Conservation (phyloP, 2,329 filamentous ascomycete genomes). For the Exophiala viscosa region DNA sequence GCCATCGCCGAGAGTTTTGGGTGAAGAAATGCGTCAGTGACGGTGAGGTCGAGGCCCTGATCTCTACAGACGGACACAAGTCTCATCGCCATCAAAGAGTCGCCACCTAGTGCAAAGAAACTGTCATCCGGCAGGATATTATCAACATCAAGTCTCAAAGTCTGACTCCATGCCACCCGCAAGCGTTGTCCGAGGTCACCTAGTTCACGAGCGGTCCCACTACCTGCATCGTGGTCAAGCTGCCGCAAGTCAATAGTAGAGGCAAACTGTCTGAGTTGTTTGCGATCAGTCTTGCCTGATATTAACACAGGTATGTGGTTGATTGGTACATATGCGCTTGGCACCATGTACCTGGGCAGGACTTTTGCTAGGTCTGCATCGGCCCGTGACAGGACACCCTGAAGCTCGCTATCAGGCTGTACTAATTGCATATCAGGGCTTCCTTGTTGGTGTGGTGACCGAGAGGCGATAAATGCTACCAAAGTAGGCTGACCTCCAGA, state of each 20-base stretch:
- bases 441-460: slow-evolving; percentile 1
- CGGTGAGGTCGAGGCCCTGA: slow-evolving; percentile 25
- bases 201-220: neutral
- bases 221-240: slow-evolving; percentile 27
- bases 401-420: slow-evolving; percentile 2
- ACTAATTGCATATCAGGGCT: slow-evolving; percentile 2
- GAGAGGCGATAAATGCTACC: slow-evolving; percentile 41
- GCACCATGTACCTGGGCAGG: slow-evolving; percentile 36
- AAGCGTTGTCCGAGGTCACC: slow-evolving; percentile 8
- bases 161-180: slow-evolving; percentile 33
- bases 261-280: slow-evolving; percentile 27
- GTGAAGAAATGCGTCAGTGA: slow-evolving; percentile 33
- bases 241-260: slow-evolving; percentile 33
- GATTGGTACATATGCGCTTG: slow-evolving; percentile 35
- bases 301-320: slow-evolving; percentile 33
- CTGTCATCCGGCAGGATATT: slow-evolving; percentile 37
- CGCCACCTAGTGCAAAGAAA: slow-evolving; percentile 35
- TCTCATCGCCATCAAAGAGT: slow-evolving; percentile 33
- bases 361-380: slow-evolving; percentile 27
- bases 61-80: slow-evolving; percentile 28
- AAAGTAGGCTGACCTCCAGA: slow-evolving; percentile 42
- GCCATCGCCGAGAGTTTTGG: slow-evolving; percentile 46
- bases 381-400: slow-evolving; percentile 14
- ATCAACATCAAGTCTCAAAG: slow-evolving; percentile 31
- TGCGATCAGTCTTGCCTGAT: slow-evolving; percentile 36